Evolutionary conservation across 306 rosid genomes (phyloP).

Genomic region (Malus asiatica): DNA sequence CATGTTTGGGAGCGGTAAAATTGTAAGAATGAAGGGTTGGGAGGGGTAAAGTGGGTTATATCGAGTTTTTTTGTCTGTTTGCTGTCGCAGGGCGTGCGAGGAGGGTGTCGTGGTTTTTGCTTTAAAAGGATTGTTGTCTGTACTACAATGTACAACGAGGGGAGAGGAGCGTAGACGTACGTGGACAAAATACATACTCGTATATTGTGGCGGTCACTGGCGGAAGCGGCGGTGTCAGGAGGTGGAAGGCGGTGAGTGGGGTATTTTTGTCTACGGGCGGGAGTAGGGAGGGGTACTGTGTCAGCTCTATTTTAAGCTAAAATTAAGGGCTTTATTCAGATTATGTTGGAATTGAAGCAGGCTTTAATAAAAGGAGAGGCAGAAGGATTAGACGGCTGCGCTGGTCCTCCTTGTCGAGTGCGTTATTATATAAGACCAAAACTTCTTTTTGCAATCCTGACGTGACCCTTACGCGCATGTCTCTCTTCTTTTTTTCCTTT

Average conservation of each 20-base stretch:
- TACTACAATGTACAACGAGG: constrained; percentile 1
- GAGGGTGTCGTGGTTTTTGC: constrained; percentile 18
- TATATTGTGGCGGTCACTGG: not conserved
- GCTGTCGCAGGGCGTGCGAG: constrained; percentile 49
- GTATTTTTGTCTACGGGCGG: not conserved
- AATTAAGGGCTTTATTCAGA: not conserved
- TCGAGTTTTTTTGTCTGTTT: constrained; percentile 27
- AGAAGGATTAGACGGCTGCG: constrained; percentile 32
- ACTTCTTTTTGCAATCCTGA: constrained; percentile 27
- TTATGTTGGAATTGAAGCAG: not conserved
- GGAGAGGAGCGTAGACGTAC: not conserved
- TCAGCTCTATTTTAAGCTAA: not conserved
- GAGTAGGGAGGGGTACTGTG: not conserved
- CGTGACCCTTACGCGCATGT: constrained; percentile 48
- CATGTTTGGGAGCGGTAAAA: not conserved
- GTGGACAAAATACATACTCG: not conserved
- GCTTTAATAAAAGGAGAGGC: not conserved
- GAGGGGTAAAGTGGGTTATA: not conserved
- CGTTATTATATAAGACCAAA: not conserved
- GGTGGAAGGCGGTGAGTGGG: not conserved
- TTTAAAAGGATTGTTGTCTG: constrained; percentile 36
- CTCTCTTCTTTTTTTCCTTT: not conserved
- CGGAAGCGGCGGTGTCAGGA: constrained; percentile 6
- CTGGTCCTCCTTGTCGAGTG: constrained; percentile 35
- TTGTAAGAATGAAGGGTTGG: constrained; percentile 1